A percentile compares a stretch with the other conserved stretches of the same genome.
phyloP scores from a whole-genome alignment of 768 basidiomycete genomes.

The Boletus reticuloceps region DNA sequence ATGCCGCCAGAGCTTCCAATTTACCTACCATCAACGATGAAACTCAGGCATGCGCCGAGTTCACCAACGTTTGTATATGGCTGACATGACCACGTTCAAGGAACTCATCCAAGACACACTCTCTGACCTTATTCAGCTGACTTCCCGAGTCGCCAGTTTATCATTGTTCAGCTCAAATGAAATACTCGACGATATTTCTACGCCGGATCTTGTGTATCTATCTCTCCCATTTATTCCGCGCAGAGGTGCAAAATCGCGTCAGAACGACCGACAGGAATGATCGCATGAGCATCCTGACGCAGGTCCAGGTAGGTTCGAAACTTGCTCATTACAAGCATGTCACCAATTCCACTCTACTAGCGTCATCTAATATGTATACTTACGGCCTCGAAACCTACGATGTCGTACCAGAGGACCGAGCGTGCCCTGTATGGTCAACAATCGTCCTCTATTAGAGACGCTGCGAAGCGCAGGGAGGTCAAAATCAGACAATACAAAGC shows the following conservation, averaged over 20 bases:
- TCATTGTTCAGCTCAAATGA: constrained; percentile 85
- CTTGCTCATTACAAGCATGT: constrained; percentile 1
- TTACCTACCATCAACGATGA: constrained; percentile 42
- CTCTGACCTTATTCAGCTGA: constrained; percentile 52
- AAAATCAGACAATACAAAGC: constrained; percentile 91
- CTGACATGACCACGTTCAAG: constrained; percentile 36
- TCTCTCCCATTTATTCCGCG: constrained; percentile 64
- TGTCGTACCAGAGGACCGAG: constrained; percentile 61
- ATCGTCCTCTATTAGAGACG: constrained; percentile 52
- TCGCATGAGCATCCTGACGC: constrained; percentile 52
- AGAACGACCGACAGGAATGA: constrained; percentile 54
- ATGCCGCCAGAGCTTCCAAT: constrained; percentile 37
- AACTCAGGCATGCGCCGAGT: constrained; percentile 40
- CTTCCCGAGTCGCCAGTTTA: constrained; percentile 54
- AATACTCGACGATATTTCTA: constrained; percentile 76
- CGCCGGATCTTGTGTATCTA: constrained; percentile 72
- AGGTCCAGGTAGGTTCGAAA: constrained; percentile 52
- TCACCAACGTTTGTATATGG: not conserved
- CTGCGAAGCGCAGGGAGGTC: constrained; percentile 69
- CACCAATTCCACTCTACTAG: constrained; percentile 34
- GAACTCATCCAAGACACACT: constrained; percentile 55
- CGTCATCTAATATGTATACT: constrained; percentile 47
- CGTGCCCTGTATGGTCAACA: constrained; percentile 51
- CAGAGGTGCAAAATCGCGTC: constrained; percentile 63
- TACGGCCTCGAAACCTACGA: constrained; percentile 60